phyloP scores from a whole-genome alignment of 257 asterid species.

The Plectranthus barbatus region DNA sequence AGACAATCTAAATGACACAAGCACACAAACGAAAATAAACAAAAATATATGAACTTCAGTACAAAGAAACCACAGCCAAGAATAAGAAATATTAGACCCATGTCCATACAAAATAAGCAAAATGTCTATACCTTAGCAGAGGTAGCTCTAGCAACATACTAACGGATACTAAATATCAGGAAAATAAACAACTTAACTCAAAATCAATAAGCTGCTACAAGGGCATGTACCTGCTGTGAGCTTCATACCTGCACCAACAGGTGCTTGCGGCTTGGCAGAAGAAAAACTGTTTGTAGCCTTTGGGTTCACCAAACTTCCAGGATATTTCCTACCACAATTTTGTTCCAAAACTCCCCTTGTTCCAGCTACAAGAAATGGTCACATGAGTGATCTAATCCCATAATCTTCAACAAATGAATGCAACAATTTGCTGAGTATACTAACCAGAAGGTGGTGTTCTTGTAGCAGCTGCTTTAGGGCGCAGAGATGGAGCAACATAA shows the following conservation, averaged over 20 bases:
- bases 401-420: neutral
- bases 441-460: constrained; percentile 75
- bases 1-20: neutral
- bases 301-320: constrained; percentile 32
- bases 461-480: constrained; percentile 44
- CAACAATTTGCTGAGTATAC: constrained; percentile 12
- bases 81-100: neutral
- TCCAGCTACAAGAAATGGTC: constrained; percentile 37
- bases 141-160: neutral
- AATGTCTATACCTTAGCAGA: neutral
- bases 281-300: constrained; percentile 39
- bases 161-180: neutral
- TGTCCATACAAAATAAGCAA: neutral
- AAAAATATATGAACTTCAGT: neutral
- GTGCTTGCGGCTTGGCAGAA: constrained; percentile 38
- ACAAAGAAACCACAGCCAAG: neutral
- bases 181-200: neutral
- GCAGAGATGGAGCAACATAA: constrained; percentile 81
- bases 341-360: constrained; percentile 37
- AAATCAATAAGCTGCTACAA: neutral
- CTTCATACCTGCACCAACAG: constrained; percentile 40
- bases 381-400: neutral
- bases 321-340: constrained; percentile 34
- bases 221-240: neutral
- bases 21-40: neutral